phyloP scores from a whole-genome alignment of 495 filamentous ascomycete species.

The Penicillium pulvis region DNA sequence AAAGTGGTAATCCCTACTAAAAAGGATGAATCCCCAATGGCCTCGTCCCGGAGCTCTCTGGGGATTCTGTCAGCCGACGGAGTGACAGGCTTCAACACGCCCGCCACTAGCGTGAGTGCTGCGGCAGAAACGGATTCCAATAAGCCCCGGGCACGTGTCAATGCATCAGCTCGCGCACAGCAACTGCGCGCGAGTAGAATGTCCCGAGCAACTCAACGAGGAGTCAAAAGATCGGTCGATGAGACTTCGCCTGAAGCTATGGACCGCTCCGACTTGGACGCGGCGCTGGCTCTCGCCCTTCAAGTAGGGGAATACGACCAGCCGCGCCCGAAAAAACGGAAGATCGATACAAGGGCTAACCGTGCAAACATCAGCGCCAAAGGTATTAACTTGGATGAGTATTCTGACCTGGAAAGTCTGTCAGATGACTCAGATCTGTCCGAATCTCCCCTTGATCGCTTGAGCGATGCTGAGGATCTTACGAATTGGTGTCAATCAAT shows the following conservation, averaged over 20 bases:
- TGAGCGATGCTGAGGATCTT: background rate
- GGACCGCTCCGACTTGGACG: conserved; percentile 49
- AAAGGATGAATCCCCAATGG: conserved; percentile 27
- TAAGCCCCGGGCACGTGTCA: conserved; percentile 33
- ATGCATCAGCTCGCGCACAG: conserved; percentile 42
- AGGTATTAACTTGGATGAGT: background rate
- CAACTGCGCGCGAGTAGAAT: conserved; percentile 44
- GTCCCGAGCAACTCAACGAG: conserved; percentile 30
- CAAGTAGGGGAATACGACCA: conserved; percentile 64
- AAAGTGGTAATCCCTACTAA: conserved; percentile 45
- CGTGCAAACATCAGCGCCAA: background rate
- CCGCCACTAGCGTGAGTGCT: conserved; percentile 72
- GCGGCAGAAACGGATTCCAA: conserved; percentile 47
- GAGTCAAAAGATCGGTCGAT: conserved; percentile 37
- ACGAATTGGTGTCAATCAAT: background rate
- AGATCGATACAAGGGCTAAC: background rate
- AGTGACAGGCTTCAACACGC: conserved; percentile 69
- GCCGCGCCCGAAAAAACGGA: conserved; percentile 6
- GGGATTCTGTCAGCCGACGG: conserved; percentile 42
- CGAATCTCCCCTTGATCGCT: background rate
- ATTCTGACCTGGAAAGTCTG: background rate
- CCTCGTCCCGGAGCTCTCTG: conserved; percentile 29
- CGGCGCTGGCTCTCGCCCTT: conserved; percentile 57
- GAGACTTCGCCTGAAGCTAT: conserved; percentile 31
- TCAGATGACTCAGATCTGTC: background rate